Conservation (phyloP, 2,329 filamentous ascomycete genomes). For the Alternaria metachromatica region DNA sequence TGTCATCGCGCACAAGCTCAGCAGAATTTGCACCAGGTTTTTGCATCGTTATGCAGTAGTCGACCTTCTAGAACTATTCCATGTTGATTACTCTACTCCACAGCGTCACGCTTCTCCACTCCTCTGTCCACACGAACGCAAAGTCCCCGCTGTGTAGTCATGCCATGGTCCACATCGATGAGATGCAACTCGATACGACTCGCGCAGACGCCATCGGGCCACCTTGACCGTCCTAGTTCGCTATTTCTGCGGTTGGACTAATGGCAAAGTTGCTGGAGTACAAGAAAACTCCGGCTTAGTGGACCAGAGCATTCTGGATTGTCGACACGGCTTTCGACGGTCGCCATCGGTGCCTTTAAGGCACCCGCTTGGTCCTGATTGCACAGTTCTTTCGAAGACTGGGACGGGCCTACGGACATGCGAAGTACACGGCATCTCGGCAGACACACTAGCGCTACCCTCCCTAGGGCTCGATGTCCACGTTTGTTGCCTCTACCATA, state of each 20-base stretch:
- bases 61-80: slow-evolving; percentile 11
- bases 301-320: not conserved
- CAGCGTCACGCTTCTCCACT: slow-evolving; percentile 1
- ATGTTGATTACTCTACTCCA: slow-evolving; percentile 3
- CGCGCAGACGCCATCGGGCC: not conserved
- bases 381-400: not conserved
- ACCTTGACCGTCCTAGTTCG: not conserved
- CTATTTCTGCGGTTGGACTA: not conserved
- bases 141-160: not conserved
- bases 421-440: not conserved
- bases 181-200: slow-evolving; percentile 1
- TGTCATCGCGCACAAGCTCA: not conserved
- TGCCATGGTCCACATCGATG: slow-evolving; percentile 16
- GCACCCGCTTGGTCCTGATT: not conserved
- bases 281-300: not conserved
- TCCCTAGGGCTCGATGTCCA: not conserved
- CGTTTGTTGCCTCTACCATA: not conserved
- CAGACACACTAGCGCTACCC: not conserved
- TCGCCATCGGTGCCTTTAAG: not conserved
- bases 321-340: not conserved
- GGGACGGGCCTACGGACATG: not conserved
- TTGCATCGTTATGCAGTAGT: slow-evolving; percentile 12
- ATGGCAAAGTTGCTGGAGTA: not conserved
- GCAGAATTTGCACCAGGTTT: not conserved
- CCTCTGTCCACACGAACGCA: not conserved